Conservation (phyloP, 192 early-diverging fungal species). For the Pecoramyces ruminantium region DNA sequence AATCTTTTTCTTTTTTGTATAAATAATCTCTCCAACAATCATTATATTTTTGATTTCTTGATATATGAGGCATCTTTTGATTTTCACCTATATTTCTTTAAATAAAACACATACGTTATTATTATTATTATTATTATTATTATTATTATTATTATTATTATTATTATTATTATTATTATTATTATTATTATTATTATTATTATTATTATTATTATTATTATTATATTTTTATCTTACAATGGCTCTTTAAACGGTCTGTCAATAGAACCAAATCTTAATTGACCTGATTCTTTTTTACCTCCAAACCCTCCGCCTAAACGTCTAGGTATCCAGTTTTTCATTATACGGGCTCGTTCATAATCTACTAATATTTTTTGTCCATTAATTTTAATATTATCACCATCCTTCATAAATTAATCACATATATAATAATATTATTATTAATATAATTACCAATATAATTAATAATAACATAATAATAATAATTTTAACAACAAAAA, state of each 20-base stretch:
- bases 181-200: neutral
- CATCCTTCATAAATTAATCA: too few relatives aligned
- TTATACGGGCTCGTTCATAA: neutral
- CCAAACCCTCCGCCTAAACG: neutral
- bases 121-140: too few relatives aligned
- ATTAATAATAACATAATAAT: too few relatives aligned
- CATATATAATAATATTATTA: too few relatives aligned
- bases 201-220: neutral
- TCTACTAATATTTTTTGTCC: neutral
- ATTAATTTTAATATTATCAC: neutral
- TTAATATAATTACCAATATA: too few relatives aligned
- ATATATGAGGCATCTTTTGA: neutral
- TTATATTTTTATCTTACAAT: neutral
- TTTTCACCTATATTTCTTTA: neutral
- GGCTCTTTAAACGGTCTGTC: neutral
- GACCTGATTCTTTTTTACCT: neutral
- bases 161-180: neutral
- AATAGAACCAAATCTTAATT: neutral
- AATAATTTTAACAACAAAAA: too few relatives aligned
- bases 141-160: neutral
- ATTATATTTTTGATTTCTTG: neutral
- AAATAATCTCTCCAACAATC: neutral
- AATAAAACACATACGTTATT: neutral
- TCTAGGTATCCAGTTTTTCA: neutral
- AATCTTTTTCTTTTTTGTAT: neutral